These are phyloP conservation scores for Epichloe hybrida DNA, from an alignment of 2,329 filamentous ascomycete species.

Conservation along the genomic window DNA sequence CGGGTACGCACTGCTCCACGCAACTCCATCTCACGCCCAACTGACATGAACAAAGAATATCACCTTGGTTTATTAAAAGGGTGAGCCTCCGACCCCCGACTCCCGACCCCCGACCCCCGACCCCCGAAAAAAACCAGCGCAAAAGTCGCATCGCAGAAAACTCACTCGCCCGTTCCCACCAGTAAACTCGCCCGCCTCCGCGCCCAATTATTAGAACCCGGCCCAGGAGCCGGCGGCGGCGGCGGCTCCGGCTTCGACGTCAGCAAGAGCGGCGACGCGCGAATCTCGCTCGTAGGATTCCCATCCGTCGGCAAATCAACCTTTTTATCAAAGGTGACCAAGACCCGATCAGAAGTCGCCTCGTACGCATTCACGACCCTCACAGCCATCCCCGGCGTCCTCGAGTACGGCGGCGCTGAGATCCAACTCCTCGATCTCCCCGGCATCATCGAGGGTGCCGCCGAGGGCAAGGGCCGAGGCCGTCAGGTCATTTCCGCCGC, in stretches of 20 bases:
- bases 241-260: constrained; percentile 83
- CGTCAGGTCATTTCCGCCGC: constrained; percentile 94
- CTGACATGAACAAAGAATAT: constrained; percentile 59
- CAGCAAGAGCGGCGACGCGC: constrained; percentile 88
- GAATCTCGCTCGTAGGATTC: constrained; percentile 96
- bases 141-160: constrained; percentile 45
- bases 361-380: constrained; percentile 96
- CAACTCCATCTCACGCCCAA: neutral
- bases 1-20: constrained; percentile 48
- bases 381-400: constrained; percentile 90
- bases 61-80: constrained; percentile 93
- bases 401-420: constrained; percentile 95
- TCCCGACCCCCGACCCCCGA: neutral
- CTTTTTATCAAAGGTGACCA: constrained; percentile 96
- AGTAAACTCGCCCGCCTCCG: constrained; percentile 93
- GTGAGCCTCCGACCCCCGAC: constrained; percentile 34
- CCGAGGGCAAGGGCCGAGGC: constrained; percentile 93
- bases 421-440: constrained; percentile 96
- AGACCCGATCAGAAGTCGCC: constrained; percentile 90
- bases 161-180: constrained; percentile 3
- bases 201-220: constrained; percentile 87
- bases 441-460: constrained; percentile 93
- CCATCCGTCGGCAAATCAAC: constrained; percentile 98
- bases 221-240: constrained; percentile 60
- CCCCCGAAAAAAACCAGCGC: no score